Evolutionary conservation across 257 asterid genomes (phyloP).

Genomic region (Solanum pinnatisectum): DNA sequence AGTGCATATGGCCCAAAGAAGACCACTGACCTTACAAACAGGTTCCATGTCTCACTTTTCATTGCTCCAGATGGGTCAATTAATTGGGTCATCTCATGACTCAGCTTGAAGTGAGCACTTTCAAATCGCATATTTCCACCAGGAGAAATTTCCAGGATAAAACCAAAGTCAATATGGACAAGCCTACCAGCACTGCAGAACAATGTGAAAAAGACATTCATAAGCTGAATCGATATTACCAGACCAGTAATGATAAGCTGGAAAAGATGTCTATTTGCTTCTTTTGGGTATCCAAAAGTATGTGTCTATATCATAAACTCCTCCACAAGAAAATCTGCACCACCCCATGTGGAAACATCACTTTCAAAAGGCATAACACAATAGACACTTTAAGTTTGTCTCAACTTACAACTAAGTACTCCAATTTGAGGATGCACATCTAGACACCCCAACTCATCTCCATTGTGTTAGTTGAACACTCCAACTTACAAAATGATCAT

Average conservation of each 20-base stretch:
- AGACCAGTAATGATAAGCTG: background rate
- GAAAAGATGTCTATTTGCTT: background rate
- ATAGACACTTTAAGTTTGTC: background rate
- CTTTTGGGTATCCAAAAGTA: background rate
- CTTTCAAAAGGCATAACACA: background rate
- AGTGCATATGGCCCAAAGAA: background rate
- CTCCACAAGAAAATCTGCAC: background rate
- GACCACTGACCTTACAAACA: conserved; percentile 58
- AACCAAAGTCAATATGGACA: conserved; percentile 98
- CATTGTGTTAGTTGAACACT: background rate
- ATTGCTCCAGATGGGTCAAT: conserved; percentile 95
- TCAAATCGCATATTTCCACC: conserved; percentile 97
- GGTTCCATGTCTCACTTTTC: conserved; percentile 95
- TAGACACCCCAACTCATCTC: background rate
- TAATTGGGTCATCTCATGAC: conserved; percentile 98
- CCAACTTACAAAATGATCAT: background rate
- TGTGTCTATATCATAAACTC: background rate
- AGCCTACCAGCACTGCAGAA: conserved; percentile 73
- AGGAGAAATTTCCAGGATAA: conserved; percentile 96
- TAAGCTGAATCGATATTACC: background rate
- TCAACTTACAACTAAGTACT: background rate
- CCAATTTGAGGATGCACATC: background rate
- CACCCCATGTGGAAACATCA: background rate
- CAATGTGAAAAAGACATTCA: background rate
- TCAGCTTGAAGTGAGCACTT: conserved; percentile 96